Base-by-base conservation (phyloP, 371 early-diverging fungal genomes). In the Nematocida sp. region DNA sequence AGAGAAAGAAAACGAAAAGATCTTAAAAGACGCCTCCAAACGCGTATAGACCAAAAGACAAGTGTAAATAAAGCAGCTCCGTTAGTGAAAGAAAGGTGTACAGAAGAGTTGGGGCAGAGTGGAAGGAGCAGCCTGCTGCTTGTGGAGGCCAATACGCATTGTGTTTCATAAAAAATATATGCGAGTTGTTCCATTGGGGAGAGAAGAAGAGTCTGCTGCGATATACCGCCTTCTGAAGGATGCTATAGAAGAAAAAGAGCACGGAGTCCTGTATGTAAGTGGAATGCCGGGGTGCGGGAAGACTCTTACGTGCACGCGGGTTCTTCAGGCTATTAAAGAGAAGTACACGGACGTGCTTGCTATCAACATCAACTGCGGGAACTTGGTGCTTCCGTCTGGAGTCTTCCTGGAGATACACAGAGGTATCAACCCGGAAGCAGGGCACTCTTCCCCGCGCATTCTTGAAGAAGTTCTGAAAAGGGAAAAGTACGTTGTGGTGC, bases 261-360 rank as follows among this genome's bases (percentile, higher is more conserved):
- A 75, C 32, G 52, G 64, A 3, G 57, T 77, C n/a, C 29, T 83
- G 43, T 83, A 80, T 53, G 66, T 83, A 15, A 78, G 79, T 63
- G 83, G 83, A 31, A 81, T 83, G 50, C 83, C 83, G 27, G 83
- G 83, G 13, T 78, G 78, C 45, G 83, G 83, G 15, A 83, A 83
- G 66, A 83, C 83, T 29, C 56, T 77, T 32, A 83, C 83, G 5
- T 40, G 76, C n/a, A 25, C 32, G 8, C 58, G 46, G 2, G 38
- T 80, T 4, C 36, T 83, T 25, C 48, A 67, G 32, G 52, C 63
- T 31, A 17, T 78, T 4, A 34, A 53, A 8, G 41, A 51, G 13
- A 34, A 63, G 11, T 53, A 76, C 77, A 34, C 63, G 4, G 64
- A 62, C 50, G 27, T 81, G 4, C 79, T 77, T 41, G 70, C 62